Base-by-base conservation (phyloP, 106 monocot species). In the Allium cepa region DNA sequence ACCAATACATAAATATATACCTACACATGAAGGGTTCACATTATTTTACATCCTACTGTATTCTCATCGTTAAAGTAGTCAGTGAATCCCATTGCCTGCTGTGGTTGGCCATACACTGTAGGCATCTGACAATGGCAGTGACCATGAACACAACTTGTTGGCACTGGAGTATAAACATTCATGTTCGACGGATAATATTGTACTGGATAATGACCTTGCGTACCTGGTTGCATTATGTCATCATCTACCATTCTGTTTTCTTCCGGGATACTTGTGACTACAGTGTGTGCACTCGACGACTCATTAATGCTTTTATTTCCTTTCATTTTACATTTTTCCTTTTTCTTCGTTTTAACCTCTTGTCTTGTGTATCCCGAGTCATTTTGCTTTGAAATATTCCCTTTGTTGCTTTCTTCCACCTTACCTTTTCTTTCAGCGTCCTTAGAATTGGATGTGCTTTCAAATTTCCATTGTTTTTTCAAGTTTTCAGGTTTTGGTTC, bases 21-120 rank as follows among this genome's bases (percentile, higher is more conserved):
- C 36, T 36, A 36, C 36, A 36, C 36, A 36, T 36, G 36, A 36
- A 36, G 36, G 4, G 36, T 13, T 87, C 73, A 94, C 94, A 94
- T 94, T 8, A 94, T 72, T 45, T 49, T 15, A 66, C 94, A 94
- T 36, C 94, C 90, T 26, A 67, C 78, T 0, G 94, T 82, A 65
- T 94, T 94, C 10, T 94, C 94, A 52, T 94, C 94, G 59, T 84
- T 85, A 84, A 94, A 94, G 76, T 85, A 94, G 57, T 94, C 90
- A 3, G 56, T 59, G 17, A 93, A 59, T 9, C 69, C 78, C 4
- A 71, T 63, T 17, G 76, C 50, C 7, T 64, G 71, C 10, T 57
- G 74, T 46, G 36, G 55, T 11, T 16, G 64, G 63, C 14, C 17
- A 55, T 12, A 17, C 59, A 14, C 3, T 36, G 59, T 26, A 11